Evolutionary conservation across 2,329 filamentous ascomycete genomes (phyloP), one percentile per base, ranked within the genome.

Genomic region (Curvularia sp.): DNA sequence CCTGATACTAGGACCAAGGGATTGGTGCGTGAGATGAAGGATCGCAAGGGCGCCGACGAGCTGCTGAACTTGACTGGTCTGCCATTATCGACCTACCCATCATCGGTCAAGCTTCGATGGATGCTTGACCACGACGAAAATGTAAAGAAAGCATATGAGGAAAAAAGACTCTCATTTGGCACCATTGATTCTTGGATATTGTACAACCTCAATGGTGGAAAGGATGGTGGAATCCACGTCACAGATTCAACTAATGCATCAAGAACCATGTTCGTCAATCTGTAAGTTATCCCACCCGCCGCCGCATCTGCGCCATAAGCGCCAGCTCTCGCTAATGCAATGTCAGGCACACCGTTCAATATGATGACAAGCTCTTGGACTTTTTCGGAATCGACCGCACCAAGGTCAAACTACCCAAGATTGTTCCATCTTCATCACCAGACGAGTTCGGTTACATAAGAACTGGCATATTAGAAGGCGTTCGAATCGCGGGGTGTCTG

Each of bases 181-280:
- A 97, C 93, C 6, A 88, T 96, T 59, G 93, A 97, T 77, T 86
- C 90, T 1, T 97, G 93, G 93, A 82, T 97, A 57, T 85, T 96
- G 53, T 96, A 92, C 80, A 88, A 89, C 68, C 85, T 97, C 50
- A 92, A 96, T 71, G 92, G 90, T 57, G 88, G 90, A 49, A 83
- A 81, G 31, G 82, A 86, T 58, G 86, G 84, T 51, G 85, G 88
- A 55, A 78, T 93, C 43, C 88, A 91, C 72, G 91, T 96, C 57
- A 95, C 93, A 0, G 93, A 97, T 76, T 87, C 89, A 48, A 92
- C 91, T 60, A 97, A 97, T 75, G 93, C 93, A 20, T 94, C 90
- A 53, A 84, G 93, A 71, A 97, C 93, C 60, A 96, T 96, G 92
- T 95, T 97, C 78, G 93, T 96, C 89, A 92, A 96, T 78, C 83